These are phyloP conservation scores for Ceratobasidium sp. DNA, from an alignment of 1,284 basidiomycete species.

Conservation along the genomic window DNA sequence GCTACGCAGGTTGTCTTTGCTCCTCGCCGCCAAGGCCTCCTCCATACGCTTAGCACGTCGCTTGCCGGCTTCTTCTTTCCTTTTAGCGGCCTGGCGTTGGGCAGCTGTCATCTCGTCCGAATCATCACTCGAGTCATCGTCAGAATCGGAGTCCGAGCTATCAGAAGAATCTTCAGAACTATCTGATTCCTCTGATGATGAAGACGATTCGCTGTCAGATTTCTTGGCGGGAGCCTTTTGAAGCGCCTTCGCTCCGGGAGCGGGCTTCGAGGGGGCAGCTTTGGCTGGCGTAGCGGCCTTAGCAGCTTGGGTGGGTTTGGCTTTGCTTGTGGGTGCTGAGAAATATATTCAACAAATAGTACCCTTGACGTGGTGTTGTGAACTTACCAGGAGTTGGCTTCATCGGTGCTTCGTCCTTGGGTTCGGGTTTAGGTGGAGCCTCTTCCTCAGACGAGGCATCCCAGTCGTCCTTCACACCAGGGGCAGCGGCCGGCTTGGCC, in stretches of 20 bases:
- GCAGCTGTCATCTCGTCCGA: constrained; percentile 67
- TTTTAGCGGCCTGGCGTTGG: constrained; percentile 72
- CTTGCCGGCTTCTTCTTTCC: constrained; percentile 83
- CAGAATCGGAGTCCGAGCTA: constrained; percentile 55
- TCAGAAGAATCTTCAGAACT: constrained; percentile 56
- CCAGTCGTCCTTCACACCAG: constrained; percentile 56
- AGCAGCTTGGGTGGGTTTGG: neutral
- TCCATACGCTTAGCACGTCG: constrained; percentile 82
- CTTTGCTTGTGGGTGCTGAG: neutral
- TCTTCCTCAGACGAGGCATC: constrained; percentile 57
- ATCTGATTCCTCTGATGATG: constrained; percentile 51
- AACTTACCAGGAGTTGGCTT: constrained; percentile 18
- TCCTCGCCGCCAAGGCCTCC: constrained; percentile 84
- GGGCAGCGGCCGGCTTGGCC: constrained; percentile 3
- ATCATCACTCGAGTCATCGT: constrained; percentile 55
- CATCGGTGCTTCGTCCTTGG: constrained; percentile 2
- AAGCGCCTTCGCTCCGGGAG: constrained; percentile 35
- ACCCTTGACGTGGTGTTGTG: too few relatives aligned
- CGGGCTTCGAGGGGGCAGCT: constrained; percentile 39
- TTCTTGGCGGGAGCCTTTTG: constrained; percentile 47
- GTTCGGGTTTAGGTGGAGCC: constrained; percentile 13
- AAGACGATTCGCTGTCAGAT: constrained; percentile 52
- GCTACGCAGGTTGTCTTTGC: constrained; percentile 88
- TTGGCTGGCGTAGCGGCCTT: constrained; percentile 43
- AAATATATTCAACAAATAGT: neutral